phyloP scores from a whole-genome alignment of 192 early-diverging fungal genomes.

The Linnemannia hyalina region DNA sequence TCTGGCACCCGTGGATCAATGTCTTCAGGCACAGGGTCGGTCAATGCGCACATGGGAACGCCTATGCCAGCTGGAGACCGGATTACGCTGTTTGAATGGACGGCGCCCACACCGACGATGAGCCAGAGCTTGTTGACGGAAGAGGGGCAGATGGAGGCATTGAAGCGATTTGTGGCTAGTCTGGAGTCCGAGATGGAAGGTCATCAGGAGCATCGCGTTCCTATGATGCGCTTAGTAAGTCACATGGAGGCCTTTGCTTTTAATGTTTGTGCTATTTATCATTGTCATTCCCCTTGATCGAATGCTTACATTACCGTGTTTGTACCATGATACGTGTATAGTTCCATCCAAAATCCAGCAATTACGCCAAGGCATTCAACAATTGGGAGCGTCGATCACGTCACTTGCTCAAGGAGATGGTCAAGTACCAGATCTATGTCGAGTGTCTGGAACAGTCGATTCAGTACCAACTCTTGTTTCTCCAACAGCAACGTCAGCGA shows the following conservation, averaged over 20 bases:
- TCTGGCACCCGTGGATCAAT: slow-evolving; percentile 30
- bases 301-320: not conserved
- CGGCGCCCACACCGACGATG: slow-evolving; percentile 63
- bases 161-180: slow-evolving; percentile 73
- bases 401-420: slow-evolving; percentile 83
- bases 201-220: slow-evolving; percentile 75
- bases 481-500: not conserved
- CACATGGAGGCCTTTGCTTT: not conserved
- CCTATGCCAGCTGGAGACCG: slow-evolving; percentile 39
- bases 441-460: slow-evolving; percentile 76
- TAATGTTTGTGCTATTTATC: not conserved
- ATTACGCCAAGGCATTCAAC: slow-evolving; percentile 74
- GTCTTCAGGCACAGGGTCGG: slow-evolving; percentile 19
- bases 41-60: not conserved
- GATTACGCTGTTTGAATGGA: slow-evolving; percentile 63
- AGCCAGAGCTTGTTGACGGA: slow-evolving; percentile 18
- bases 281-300: not conserved
- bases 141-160: slow-evolving; percentile 67
- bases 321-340: slow-evolving; percentile 30
- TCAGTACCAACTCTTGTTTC: slow-evolving; percentile 10
- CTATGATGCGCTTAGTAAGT: slow-evolving; percentile 62
- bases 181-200: slow-evolving; percentile 78
- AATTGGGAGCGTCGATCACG: slow-evolving; percentile 88
- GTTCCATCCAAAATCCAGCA: slow-evolving; percentile 70
- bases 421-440: slow-evolving; percentile 86